These are phyloP conservation scores for Fusarium nygamai DNA, from an alignment of 2,329 filamentous ascomycete species.

Conservation along the genomic window DNA sequence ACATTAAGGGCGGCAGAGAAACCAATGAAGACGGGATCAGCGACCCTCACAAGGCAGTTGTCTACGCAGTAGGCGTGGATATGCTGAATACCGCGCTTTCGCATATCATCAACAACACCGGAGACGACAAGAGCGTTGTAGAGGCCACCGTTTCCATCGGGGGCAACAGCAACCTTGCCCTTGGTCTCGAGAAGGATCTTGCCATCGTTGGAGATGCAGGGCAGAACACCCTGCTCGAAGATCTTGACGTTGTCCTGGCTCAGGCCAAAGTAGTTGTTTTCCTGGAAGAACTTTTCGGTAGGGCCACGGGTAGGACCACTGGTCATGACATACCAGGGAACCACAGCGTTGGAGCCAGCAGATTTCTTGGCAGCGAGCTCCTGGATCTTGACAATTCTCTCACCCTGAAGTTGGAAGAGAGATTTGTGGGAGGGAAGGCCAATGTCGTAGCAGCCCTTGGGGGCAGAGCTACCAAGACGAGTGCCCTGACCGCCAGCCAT, in stretches of 20 bases:
- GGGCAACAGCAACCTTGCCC: constrained; percentile 90
- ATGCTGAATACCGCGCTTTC: constrained; percentile 88
- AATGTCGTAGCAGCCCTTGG: constrained; percentile 98
- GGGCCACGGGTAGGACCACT: constrained; percentile 91
- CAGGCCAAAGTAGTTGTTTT: constrained; percentile 92
- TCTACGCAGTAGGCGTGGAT: constrained; percentile 98
- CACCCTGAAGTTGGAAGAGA: constrained; percentile 96
- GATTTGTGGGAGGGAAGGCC: constrained; percentile 92
- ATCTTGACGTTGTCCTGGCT: constrained; percentile 86
- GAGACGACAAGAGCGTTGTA: constrained; percentile 89
- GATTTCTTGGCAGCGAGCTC: constrained; percentile 78
- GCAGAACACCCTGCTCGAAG: constrained; percentile 96
- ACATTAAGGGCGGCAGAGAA: constrained; percentile 89
- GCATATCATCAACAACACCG: constrained; percentile 87
- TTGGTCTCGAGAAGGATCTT: constrained; percentile 96
- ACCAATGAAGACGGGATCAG: constrained; percentile 93
- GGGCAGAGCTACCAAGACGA: constrained; percentile 89
- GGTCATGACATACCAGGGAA: constrained; percentile 99
- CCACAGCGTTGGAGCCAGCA: constrained; percentile 65
- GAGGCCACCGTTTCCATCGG: constrained; percentile 96
- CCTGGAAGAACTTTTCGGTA: constrained; percentile 92
- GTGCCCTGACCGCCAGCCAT: constrained; percentile 99
- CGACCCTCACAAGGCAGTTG: constrained; percentile 99
- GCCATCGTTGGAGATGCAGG: constrained; percentile 96
- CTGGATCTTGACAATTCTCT: constrained; percentile 90